Conservation (phyloP, 148 eudicot species). For the Spergularia bocconei region DNA sequence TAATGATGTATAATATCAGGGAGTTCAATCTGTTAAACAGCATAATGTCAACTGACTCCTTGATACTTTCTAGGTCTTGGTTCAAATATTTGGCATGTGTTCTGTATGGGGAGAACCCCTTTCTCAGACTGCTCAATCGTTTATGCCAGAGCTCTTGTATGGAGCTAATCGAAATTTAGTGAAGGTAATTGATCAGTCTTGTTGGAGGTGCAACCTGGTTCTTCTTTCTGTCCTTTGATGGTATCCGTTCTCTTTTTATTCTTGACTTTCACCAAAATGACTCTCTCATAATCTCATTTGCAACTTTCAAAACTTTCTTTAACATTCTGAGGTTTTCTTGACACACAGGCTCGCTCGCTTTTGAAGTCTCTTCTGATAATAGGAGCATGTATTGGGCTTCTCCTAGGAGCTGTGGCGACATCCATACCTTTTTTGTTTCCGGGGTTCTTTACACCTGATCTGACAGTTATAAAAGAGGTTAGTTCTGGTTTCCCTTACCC, state of each 20-base stretch:
- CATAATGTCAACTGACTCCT: conserved; percentile 10
- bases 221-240: too few species aligned
- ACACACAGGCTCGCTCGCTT: conserved; percentile 62
- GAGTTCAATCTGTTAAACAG: not conserved
- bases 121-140: conserved; percentile 95
- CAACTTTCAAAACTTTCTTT: not conserved
- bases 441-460: conserved; percentile 68
- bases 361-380: conserved; percentile 81
- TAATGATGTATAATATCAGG: not conserved
- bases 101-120: conserved; percentile 95
- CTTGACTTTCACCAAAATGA: not conserved
- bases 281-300: not conserved
- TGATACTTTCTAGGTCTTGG: conserved; percentile 52
- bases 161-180: conserved; percentile 63
- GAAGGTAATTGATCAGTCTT: conserved; percentile 44
- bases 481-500: not conserved
- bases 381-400: conserved; percentile 60
- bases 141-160: conserved; percentile 88
- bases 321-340: conserved; percentile 14
- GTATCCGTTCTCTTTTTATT: not conserved
- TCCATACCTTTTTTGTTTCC: conserved; percentile 76
- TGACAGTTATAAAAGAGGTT: conserved; percentile 70
- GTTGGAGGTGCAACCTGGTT: not conserved
- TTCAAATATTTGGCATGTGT: conserved; percentile 64
- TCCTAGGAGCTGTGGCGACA: conserved; percentile 64